Conservation (phyloP, 495 filamentous ascomycete species). For the Xylaria venustula region DNA sequence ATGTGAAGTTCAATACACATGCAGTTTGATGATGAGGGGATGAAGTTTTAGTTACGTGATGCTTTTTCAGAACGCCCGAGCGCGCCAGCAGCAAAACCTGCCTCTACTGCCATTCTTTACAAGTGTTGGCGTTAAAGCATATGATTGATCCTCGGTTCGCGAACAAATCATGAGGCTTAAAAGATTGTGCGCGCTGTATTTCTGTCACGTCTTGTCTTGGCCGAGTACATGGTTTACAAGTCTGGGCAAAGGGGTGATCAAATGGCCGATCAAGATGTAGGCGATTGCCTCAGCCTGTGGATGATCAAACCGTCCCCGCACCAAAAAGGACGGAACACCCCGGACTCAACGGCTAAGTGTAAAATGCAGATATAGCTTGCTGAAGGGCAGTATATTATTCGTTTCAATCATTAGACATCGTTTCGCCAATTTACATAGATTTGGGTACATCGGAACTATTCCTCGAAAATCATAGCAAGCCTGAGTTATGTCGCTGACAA, state of each 20-base stretch:
- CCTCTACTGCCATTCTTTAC: neutral
- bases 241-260: neutral
- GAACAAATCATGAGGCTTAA: neutral
- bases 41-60: neutral
- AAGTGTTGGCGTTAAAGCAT: neutral
- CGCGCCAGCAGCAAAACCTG: neutral
- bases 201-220: too few species aligned
- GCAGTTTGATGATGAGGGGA: neutral
- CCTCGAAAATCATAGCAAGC: neutral
- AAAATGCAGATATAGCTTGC: too few species aligned
- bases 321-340: neutral
- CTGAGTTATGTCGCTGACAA: too few species aligned
- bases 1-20: neutral
- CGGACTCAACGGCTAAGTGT: neutral
- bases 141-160: neutral
- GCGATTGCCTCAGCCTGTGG: neutral
- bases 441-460: too few species aligned
- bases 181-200: too few species aligned
- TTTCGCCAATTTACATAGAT: neutral
- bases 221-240: neutral
- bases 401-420: too few species aligned
- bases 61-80: neutral
- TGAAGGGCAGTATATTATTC: too few species aligned
- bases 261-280: neutral
- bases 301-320: neutral